Evolutionary conservation across 768 basidiomycete genomes (phyloP), one percentile per base, ranked within the genome.

Genomic region (Rhodotorula paludigena): DNA sequence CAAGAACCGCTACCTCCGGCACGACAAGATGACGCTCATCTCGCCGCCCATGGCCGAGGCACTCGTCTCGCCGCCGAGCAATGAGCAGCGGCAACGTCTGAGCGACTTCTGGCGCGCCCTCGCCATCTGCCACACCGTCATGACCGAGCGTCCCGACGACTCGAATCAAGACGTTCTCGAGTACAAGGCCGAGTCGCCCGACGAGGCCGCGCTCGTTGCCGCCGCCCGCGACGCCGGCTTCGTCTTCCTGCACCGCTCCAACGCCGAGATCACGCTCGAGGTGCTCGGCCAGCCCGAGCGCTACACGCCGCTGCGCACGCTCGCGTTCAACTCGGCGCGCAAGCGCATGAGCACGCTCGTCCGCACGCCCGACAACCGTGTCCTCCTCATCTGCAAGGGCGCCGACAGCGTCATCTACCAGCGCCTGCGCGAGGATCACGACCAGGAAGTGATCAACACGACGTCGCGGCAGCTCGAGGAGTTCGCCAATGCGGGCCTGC

Each of bases 151-250:
- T 59, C 84, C 88, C 0, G 86, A 89, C 39, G 83, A 85, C 2
- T 80, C 79, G 32, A 78, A 85, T 7, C 89, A 90, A 0, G 85
- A 83, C 76, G 77, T 80, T 15, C 68, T 78, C 65, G 70, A 73
- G 65, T 98, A 97, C 82, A 98, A 97, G 79, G 94, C 94, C 8
- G 93, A 99, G 79, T 90, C 88, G 7, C 93, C 92, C 0, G 92
- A 97, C 75, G 94, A 97, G 77, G 90, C 92, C 30, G 94, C 94
- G 20, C 83, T 98, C 41, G 94, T 98, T 15, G 87, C 84, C 38
- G 91, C 89, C 15, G 93, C 94, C 23, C 83, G 93, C 44, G 94
- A 98, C 76, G 87, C 87, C 9, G 94, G 94, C 0, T 98, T 96
- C 77, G 89, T 90, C 2, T 98, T 96, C 79, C 78, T 96, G 49